Evolutionary conservation across 148 eudicot genomes (phyloP).

Genomic region (Euryodendron excelsum): DNA sequence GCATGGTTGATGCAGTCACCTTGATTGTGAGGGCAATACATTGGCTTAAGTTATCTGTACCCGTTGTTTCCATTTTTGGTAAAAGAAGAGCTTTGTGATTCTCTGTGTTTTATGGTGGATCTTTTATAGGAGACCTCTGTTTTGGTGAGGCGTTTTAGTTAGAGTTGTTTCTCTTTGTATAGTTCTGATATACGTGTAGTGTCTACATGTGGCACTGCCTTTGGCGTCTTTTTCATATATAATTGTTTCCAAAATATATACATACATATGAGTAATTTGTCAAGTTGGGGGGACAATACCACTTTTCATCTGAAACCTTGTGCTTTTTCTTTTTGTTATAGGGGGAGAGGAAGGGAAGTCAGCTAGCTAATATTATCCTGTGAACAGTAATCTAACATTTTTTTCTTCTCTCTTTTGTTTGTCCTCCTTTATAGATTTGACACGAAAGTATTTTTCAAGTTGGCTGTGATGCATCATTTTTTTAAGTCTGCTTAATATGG

Average conservation of each 20-base stretch:
- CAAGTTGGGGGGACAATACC: background rate
- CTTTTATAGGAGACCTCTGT: too few species aligned
- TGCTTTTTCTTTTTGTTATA: background rate
- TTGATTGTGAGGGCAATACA: background rate
- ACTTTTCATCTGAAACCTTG: background rate
- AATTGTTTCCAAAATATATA: too few species aligned
- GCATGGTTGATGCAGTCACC: background rate
- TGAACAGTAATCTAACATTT: background rate
- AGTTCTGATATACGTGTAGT: background rate
- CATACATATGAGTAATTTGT: background rate
- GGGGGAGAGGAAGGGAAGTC: too few species aligned
- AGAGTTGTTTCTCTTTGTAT: background rate
- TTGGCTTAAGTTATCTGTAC: too few species aligned
- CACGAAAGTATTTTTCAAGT: background rate
- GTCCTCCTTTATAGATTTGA: background rate
- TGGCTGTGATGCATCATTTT: background rate
- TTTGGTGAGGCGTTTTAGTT: background rate
- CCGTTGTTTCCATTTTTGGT: too few species aligned
- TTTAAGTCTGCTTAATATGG: background rate
- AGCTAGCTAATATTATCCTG: background rate
- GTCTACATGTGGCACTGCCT: too few species aligned
- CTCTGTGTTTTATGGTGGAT: too few species aligned
- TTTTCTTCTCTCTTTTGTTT: background rate
- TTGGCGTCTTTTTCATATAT: too few species aligned
- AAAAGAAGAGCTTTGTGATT: too few species aligned